Percentiles rank a stretch among this genome's conserved stretches.
Conservation (phyloP, 176 grass and related monocot genomes). For the Calamus simplicifolius region DNA sequence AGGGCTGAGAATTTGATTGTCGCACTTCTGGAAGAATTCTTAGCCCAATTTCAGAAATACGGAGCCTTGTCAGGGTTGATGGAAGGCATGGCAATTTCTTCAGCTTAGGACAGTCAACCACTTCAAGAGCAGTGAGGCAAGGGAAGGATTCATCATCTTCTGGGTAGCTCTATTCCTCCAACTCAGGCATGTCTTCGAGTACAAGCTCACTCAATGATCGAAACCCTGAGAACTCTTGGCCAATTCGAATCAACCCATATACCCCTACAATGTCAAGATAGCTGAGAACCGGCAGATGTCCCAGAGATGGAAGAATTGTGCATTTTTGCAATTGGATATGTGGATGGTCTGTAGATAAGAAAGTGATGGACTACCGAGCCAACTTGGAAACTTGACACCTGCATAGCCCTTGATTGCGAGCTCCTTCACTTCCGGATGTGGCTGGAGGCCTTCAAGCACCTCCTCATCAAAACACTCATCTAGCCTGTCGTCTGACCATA, state of each 20-base stretch:
- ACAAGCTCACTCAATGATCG: conserved; percentile 46
- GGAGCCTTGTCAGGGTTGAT: conserved; percentile 37
- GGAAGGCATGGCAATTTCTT: conserved; percentile 41
- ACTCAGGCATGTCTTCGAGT: conserved; percentile 39
- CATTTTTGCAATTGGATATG: conserved; percentile 46
- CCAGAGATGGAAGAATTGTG: conserved; percentile 42
- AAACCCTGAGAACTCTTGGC: conserved; percentile 58
- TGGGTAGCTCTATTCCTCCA: conserved; percentile 34
- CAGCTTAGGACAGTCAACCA: conserved; percentile 38
- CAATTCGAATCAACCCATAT: conserved; percentile 31
- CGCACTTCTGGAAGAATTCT: conserved; percentile 39
- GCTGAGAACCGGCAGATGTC: conserved; percentile 47
- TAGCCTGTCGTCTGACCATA: conserved; percentile 39
- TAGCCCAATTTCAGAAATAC: conserved; percentile 48
- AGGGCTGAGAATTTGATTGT: conserved; percentile 5
- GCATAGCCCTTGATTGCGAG: conserved; percentile 40
- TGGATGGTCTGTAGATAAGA: conserved; percentile 55
- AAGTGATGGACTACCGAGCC: conserved; percentile 35
- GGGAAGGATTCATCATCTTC: conserved; percentile 33
- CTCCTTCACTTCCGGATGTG: conserved; percentile 48
- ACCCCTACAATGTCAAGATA: conserved; percentile 40
- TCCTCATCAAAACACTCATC: conserved; percentile 15
- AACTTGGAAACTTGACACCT: conserved; percentile 47
- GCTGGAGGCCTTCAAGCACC: conserved; percentile 42
- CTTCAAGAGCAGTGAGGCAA: conserved; percentile 41